phyloP scores from a whole-genome alignment of 2,329 filamentous ascomycete species.

The Fusarium sp. region DNA sequence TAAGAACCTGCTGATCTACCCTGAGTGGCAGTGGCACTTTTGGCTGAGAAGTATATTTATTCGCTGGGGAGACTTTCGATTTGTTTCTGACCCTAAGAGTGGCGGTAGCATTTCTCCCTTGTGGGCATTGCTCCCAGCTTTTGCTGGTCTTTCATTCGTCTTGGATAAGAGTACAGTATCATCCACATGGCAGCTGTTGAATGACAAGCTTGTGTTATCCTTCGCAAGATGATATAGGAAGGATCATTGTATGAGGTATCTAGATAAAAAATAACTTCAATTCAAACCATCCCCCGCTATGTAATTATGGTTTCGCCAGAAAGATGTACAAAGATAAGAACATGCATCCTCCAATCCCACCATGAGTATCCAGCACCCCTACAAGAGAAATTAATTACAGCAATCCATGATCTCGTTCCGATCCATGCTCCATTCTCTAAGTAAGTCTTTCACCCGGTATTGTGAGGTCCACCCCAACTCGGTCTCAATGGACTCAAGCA shows the following conservation, averaged over 20 bases:
- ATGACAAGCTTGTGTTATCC: neutral
- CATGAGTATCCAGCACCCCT: neutral
- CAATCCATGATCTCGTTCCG: neutral
- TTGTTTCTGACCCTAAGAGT: neutral
- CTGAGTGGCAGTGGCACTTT: neutral
- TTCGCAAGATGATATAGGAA: neutral
- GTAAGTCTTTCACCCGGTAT: neutral
- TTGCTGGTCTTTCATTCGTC: neutral
- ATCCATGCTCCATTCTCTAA: neutral
- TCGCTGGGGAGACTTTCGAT: neutral
- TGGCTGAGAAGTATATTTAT: neutral
- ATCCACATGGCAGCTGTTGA: neutral
- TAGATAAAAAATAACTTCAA: neutral
- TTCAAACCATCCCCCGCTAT: accelerated
- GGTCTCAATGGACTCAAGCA: neutral
- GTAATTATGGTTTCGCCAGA: neutral
- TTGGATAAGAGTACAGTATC: accelerated
- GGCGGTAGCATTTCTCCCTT: neutral
- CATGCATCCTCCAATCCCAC: neutral
- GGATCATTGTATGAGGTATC: neutral
- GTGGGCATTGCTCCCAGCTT: neutral
- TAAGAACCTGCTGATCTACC: neutral
- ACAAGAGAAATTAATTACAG: neutral
- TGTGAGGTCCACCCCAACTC: neutral
- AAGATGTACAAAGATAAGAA: neutral